These are phyloP conservation scores for Penicillium robsamsonii DNA, from an alignment of 495 filamentous ascomycete species.

Conservation along the genomic window DNA sequence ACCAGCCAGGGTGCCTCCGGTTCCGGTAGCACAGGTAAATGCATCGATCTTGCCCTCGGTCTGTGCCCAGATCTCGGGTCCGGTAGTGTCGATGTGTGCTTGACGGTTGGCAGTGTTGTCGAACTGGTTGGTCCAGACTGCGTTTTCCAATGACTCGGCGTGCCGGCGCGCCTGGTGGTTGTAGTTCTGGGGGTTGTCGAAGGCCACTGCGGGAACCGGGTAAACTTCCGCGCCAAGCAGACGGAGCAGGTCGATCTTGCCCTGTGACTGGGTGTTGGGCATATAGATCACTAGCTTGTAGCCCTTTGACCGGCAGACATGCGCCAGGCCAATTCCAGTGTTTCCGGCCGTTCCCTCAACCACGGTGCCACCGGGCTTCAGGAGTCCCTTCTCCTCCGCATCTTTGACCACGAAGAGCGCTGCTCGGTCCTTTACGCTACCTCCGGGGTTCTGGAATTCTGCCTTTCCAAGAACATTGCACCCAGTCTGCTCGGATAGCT, in stretches of 20 bases:
- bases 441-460: constrained; percentile 98
- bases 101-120: constrained; percentile 92
- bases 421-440: constrained; percentile 93
- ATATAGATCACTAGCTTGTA: constrained; percentile 98
- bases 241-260: constrained; percentile 91
- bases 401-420: constrained; percentile 91
- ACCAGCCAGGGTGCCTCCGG: constrained; percentile 87
- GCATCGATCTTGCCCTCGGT: constrained; percentile 83
- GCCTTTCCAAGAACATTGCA: constrained; percentile 96
- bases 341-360: constrained; percentile 97
- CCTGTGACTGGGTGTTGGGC: constrained; percentile 97
- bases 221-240: constrained; percentile 95
- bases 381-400: constrained; percentile 82
- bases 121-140: constrained; percentile 99
- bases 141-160: constrained; percentile 80
- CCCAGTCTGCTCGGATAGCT: constrained; percentile 84
- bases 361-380: constrained; percentile 85
- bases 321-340: constrained; percentile 95
- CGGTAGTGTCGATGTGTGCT: constrained; percentile 95
- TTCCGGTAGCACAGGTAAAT: constrained; percentile 94
- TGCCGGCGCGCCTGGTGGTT: constrained; percentile 92
- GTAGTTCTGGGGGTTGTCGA: constrained; percentile 94
- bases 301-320: constrained; percentile 90
- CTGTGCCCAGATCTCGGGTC: constrained; percentile 97
- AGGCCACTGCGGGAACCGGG: constrained; percentile 96